Evolutionary conservation across 2,329 filamentous ascomycete species (phyloP).

Genomic region (Canariomyces notabilis): DNA sequence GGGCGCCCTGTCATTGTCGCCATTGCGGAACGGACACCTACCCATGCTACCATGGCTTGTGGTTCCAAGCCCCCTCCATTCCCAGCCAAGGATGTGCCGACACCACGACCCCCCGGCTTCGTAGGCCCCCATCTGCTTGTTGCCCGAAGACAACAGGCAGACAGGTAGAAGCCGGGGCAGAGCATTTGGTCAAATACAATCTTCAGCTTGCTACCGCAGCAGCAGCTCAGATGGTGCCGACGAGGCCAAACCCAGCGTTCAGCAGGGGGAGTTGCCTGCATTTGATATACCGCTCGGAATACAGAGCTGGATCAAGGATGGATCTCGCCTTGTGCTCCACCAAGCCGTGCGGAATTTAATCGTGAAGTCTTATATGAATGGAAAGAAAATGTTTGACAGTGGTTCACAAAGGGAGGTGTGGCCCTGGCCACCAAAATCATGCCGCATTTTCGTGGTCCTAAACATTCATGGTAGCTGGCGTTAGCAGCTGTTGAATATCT

Average conservation of each 20-base stretch:
- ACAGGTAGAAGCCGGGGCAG: slow-evolving; percentile 36
- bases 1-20: no score
- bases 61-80: no score
- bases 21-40: no score
- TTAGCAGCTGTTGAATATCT: slow-evolving; percentile 34
- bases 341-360: slow-evolving; percentile 58
- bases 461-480: slow-evolving; percentile 15
- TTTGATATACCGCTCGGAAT: slow-evolving; percentile 67
- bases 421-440: slow-evolving; percentile 6
- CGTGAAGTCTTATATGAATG: slow-evolving; percentile 7
- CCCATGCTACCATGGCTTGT: no score
- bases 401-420: no score
- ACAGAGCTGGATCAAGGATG: slow-evolving; percentile 68
- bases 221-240: slow-evolving; percentile 11
- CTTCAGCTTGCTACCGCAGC: slow-evolving; percentile 7
- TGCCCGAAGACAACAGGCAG: slow-evolving; percentile 11
- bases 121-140: slow-evolving; percentile 3
- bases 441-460: slow-evolving; percentile 8
- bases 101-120: slow-evolving; percentile 22
- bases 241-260: neutral
- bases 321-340: slow-evolving; percentile 72
- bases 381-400: slow-evolving; percentile 9
- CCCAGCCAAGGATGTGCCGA: slow-evolving; percentile 26
- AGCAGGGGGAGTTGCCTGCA: slow-evolving; percentile 4
- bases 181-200: slow-evolving; percentile 39